Conservation (phyloP, 441 rosid genomes). For the Oxalis stricta region DNA sequence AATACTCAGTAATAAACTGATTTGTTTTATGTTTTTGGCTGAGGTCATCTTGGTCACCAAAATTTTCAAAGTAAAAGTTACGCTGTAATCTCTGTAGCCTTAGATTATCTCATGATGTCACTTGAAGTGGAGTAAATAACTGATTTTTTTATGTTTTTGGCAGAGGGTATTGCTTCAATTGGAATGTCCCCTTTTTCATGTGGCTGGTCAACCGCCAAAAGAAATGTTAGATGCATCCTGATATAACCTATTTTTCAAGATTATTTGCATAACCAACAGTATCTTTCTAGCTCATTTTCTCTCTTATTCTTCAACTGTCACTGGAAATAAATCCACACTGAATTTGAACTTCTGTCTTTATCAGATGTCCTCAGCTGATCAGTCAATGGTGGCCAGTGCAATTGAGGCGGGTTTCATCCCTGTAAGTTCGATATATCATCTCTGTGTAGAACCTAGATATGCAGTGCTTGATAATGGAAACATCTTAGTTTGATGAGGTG, state of each 20-base stretch:
- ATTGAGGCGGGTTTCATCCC: slow-evolving; percentile 79
- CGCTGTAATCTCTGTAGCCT: neutral
- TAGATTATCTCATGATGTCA: neutral
- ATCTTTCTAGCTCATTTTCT: neutral
- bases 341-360: slow-evolving; percentile 8
- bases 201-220: slow-evolving; percentile 68
- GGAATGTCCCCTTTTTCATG: slow-evolving; percentile 89
- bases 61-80: too few species aligned
- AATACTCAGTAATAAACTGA: too few species aligned
- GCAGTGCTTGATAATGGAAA: neutral
- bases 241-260: slow-evolving; percentile 7
- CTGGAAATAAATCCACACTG: slow-evolving; percentile 2
- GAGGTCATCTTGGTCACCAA: too few species aligned
- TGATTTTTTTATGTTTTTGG: slow-evolving; percentile 18
- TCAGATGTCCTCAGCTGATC: slow-evolving; percentile 60
- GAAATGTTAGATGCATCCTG: slow-evolving; percentile 50
- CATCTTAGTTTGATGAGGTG: neutral
- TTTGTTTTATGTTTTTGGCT: too few species aligned
- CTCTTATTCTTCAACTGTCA: neutral
- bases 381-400: slow-evolving; percentile 47
- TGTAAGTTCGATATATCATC: slow-evolving; percentile 33
- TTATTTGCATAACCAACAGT: neutral
- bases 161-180: slow-evolving; percentile 84
- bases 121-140: neutral
- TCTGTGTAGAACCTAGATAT: neutral